Percentiles rank a stretch among this genome's conserved stretches.
Conservation (phyloP, 306 rosid genomes). For the Fragaria iinumae region DNA sequence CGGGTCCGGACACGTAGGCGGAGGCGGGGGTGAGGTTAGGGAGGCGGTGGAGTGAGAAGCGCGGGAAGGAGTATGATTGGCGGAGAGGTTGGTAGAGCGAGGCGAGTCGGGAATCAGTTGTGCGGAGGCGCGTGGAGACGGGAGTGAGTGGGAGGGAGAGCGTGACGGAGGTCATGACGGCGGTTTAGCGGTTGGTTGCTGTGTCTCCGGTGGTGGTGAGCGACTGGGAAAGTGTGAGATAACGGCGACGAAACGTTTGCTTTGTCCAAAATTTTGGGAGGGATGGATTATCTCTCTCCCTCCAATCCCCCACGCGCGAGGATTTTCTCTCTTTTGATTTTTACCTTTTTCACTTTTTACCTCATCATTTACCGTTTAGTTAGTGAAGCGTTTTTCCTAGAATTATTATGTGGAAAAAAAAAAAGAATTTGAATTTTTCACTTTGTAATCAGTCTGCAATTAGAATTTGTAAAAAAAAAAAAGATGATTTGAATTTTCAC, state of each 20-base stretch:
- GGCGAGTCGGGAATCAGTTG: conserved; percentile 24
- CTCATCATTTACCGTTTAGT: too few relatives aligned
- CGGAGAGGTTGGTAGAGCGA: neutral
- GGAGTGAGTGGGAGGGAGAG: conserved; percentile 27
- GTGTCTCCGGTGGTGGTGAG: neutral
- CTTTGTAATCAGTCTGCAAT: too few relatives aligned
- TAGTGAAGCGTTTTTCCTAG: too few relatives aligned
- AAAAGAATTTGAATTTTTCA: too few relatives aligned
- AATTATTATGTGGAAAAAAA: too few relatives aligned
- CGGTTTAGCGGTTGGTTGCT: neutral
- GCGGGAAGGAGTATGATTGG: conserved; percentile 27
- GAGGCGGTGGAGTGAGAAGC: conserved; percentile 19
- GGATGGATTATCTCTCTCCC: neutral
- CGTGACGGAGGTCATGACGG: conserved; percentile 22
- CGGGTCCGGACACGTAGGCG: conserved; percentile 78
- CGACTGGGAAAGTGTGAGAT: neutral
- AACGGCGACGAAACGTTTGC: neutral
- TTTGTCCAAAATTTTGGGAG: neutral
- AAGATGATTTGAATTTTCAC: too few relatives aligned
- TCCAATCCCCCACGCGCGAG: neutral
- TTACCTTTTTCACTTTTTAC: neutral
- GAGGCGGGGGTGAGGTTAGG: conserved; percentile 20
- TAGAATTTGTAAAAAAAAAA: too few relatives aligned
- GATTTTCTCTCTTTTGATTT: too few relatives aligned
- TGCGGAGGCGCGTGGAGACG: conserved; percentile 18